A percentile compares a stretch with the other conserved stretches of the same genome.
Conservation (phyloP, 345 rosid species). For the Boechera divaricarpa region DNA sequence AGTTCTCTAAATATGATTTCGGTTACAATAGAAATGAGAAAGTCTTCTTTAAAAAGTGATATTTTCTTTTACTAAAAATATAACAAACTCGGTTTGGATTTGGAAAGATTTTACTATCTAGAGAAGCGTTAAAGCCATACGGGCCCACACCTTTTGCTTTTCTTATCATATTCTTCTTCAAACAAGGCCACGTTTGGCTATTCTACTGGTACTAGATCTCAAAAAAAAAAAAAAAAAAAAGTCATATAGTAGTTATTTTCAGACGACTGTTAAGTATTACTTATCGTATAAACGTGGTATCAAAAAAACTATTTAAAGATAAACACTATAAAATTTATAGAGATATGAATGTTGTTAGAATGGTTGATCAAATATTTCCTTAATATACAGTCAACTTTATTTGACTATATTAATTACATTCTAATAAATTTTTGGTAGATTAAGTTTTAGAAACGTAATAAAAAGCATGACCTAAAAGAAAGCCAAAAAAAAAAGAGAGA, state of each 20-base stretch:
- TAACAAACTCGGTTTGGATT: not conserved
- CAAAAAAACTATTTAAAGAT: not conserved
- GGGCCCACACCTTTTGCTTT: slow-evolving; percentile 27
- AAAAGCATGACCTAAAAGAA: slow-evolving; percentile 19
- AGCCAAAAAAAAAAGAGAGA: not conserved
- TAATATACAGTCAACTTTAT: not conserved
- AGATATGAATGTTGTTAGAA: not conserved
- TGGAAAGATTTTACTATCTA: slow-evolving; percentile 28
- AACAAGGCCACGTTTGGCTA: slow-evolving; percentile 14
- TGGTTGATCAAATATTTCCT: slow-evolving; percentile 6
- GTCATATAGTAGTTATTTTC: not conserved
- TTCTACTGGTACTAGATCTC: not conserved
- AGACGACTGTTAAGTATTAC: not conserved
- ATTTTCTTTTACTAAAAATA: slow-evolving; percentile 9
- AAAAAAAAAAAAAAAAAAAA: not conserved
- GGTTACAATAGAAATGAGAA: slow-evolving; percentile 18
- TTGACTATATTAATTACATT: not conserved
- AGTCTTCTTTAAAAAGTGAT: not conserved
- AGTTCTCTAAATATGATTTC: not conserved
- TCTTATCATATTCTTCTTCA: not conserved
- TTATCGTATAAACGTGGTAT: not conserved
- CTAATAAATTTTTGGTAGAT: not conserved
- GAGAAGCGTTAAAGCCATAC: slow-evolving; percentile 10
- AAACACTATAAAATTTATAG: not conserved
- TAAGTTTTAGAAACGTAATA: slow-evolving; percentile 26